Percentiles rank a stretch among this genome's conserved stretches.
These are phyloP conservation scores for Neopestalotiopsis sp. DNA, from an alignment of 2,329 filamentous ascomycete genomes.

Conservation along the genomic window DNA sequence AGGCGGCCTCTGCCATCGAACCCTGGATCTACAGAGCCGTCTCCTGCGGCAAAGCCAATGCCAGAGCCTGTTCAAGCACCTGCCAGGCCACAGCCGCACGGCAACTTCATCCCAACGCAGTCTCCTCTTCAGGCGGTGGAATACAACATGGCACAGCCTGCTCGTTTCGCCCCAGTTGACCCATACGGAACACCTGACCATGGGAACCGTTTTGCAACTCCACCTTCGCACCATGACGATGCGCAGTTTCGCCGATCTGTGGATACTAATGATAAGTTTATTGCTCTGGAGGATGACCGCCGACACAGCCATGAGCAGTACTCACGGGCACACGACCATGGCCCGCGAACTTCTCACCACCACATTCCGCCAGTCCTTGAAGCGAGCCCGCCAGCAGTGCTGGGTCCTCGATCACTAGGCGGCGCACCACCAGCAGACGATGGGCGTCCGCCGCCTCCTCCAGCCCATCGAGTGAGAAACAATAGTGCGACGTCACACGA, in stretches of 20 bases:
- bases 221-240: constrained; percentile 46
- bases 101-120: constrained; percentile 52
- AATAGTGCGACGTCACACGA: constrained; percentile 50
- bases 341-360: constrained; percentile 26
- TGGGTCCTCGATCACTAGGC: constrained; percentile 36
- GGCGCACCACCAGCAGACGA: constrained; percentile 39
- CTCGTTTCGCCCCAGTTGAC: constrained; percentile 40
- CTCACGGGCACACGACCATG: constrained; percentile 34
- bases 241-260: constrained; percentile 30
- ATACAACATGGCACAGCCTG: constrained; percentile 47
- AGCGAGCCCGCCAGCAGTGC: constrained; percentile 24
- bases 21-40: constrained; percentile 65
- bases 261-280: constrained; percentile 30
- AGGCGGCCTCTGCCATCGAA: constrained; percentile 83
- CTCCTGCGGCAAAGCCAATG: constrained; percentile 38
- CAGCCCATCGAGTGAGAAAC: constrained; percentile 56
- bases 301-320: constrained; percentile 39
- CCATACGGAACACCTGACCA: constrained; percentile 37
- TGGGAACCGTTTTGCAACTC: constrained; percentile 37
- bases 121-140: constrained; percentile 60
- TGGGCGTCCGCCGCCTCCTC: constrained; percentile 56
- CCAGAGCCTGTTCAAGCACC: constrained; percentile 52
- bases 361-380: constrained; percentile 27
- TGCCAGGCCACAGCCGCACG: constrained; percentile 50
- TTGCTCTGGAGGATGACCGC: constrained; percentile 32